Evolutionary conservation across 192 early-diverging fungal species (phyloP).

Genomic region (Coemansia erecta): DNA sequence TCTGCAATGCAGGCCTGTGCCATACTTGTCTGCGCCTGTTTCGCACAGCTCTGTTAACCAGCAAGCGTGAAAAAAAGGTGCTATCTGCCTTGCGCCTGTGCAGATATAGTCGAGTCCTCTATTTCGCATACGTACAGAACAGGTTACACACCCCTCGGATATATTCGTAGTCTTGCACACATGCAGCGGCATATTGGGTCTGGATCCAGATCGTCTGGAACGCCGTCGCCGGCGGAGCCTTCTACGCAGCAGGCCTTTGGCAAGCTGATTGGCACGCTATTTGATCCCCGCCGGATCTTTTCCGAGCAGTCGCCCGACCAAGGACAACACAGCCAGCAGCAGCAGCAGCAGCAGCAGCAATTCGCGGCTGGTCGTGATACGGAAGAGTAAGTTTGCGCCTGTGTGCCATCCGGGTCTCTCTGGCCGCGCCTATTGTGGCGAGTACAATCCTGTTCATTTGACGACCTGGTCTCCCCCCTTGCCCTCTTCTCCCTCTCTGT

Average conservation of each 20-base stretch:
- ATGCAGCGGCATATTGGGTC: conserved; percentile 5
- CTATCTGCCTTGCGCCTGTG: not conserved
- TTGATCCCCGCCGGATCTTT: conserved; percentile 2
- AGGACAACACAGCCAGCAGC: not conserved
- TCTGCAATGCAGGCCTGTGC: not conserved
- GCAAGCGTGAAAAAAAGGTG: too few species aligned
- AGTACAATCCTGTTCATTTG: conserved; percentile 1
- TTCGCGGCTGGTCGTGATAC: not conserved
- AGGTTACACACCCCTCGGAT: not conserved
- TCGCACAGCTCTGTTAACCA: not conserved
- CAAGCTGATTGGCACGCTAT: not conserved
- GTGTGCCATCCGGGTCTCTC: not conserved
- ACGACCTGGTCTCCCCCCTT: too few species aligned
- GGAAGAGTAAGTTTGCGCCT: not conserved
- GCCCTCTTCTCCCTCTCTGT: too few species aligned
- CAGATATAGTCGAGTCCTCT: too few species aligned
- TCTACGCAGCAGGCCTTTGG: not conserved
- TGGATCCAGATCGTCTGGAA: conserved; percentile 3
- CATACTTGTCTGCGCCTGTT: not conserved
- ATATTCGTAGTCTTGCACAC: not conserved
- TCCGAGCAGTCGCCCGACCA: not conserved
- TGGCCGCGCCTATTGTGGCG: too few species aligned
- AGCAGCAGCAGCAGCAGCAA: not conserved
- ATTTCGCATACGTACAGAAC: not conserved
- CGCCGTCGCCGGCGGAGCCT: not conserved